These are phyloP conservation scores for Kazachstania kunashirensis DNA, from an alignment of 805 yeast genomes.

Conservation along the genomic window DNA sequence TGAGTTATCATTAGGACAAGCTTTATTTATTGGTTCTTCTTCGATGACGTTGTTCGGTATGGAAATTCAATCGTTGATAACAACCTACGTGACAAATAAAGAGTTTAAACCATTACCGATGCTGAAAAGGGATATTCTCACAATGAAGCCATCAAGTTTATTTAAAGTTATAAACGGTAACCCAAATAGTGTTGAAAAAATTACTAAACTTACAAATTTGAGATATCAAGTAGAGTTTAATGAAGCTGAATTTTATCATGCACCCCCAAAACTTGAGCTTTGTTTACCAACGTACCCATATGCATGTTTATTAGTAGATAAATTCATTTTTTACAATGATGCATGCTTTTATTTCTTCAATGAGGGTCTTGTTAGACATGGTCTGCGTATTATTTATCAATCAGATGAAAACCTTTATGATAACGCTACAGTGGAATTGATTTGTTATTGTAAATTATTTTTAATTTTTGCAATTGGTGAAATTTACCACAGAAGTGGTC, in stretches of 20 bases:
- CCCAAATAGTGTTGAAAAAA: background rate
- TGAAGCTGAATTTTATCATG: background rate
- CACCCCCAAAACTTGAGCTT: background rate
- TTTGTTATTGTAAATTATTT: conserved; percentile 71
- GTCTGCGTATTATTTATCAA: conserved; percentile 50
- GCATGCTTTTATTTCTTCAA: conserved; percentile 80
- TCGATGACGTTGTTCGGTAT: conserved; percentile 76
- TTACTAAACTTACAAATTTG: background rate
- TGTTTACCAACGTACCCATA: conserved; percentile 62
- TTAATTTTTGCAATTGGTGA: conserved; percentile 73
- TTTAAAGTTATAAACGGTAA: background rate
- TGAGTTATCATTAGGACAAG: conserved; percentile 66
- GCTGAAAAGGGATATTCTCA: conserved; percentile 4
- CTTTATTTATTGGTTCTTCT: conserved; percentile 69
- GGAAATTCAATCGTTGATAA: conserved; percentile 60
- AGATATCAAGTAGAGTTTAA: background rate
- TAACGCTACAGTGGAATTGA: conserved; percentile 58
- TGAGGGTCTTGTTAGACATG: conserved; percentile 67
- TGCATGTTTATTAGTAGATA: conserved; percentile 65
- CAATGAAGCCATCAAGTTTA: background rate
- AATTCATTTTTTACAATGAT: conserved; percentile 69
- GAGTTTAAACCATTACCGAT: conserved; percentile 12
- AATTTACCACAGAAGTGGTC: conserved; percentile 63
- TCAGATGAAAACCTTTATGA: conserved; percentile 17
- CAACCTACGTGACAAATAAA: conserved; percentile 25